Evolutionary conservation across 208 protist species (phyloP), one percentile per base, ranked within the genome.

Genomic region (Angomonas desouzai): DNA sequence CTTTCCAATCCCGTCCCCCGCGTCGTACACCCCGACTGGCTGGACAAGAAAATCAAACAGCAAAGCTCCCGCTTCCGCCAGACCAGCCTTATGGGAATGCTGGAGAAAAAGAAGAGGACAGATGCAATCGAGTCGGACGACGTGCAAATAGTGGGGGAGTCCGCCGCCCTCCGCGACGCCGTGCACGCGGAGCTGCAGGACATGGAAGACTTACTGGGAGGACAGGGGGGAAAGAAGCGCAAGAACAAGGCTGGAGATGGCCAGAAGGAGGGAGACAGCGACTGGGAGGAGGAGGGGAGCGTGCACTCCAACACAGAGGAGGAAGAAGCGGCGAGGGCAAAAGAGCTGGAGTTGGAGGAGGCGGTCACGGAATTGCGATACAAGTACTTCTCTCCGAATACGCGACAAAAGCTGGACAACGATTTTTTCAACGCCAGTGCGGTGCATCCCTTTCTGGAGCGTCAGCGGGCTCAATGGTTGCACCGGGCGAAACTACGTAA

Each of bases 21-120:
- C 4, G 97, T 99, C 32, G 57, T 29, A 16, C 96, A 99, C 69
- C 99, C 99, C 0, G 96, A 98, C 28, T 99, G 99, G 98, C 85
- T 99, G 49, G 57, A 90, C 10, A 95, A 98, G 70, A 74, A 87
- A 32, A 64, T 99, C 18, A 77, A 84, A 28, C 83, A 94, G 64
- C 81, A 81, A 59, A 80, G 71, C 72, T 94, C 91, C 3, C 78
- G 80, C 25, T 96, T 83, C 55, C 75, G 83, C 0, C 91, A 96
- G 66, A 62, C 81, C 13, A 87, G 74, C 23, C 67, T 96, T 13
- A 56, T 62, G 0, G 66, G 75, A 7, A 79, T 96, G 84, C 73
- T 96, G 30, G 49, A 30, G 38, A 77, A 57, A 1, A 43, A 53
- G 34, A 62, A 57, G 62, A 27, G 62, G 55, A 29, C 11, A 13